phyloP scores from a whole-genome alignment of 371 early-diverging fungal species.

The Entomophthora muscae region DNA sequence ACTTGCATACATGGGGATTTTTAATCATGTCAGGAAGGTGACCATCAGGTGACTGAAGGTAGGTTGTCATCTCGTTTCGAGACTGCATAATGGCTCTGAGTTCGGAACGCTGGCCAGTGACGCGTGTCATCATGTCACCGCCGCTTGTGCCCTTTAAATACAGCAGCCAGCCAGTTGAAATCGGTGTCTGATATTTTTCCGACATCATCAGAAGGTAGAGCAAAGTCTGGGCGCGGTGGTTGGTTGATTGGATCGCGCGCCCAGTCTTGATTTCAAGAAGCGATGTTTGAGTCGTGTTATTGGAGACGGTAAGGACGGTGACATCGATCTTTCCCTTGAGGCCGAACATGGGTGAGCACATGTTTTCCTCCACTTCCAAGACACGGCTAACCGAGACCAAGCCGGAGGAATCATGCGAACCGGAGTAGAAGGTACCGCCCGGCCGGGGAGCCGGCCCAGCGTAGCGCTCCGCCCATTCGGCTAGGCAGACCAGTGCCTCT shows the following conservation, averaged over 20 bases:
- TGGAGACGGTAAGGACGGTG: not conserved
- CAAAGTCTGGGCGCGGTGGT: conserved; percentile 72
- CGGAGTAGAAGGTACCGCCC: not conserved
- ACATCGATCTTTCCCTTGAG: conserved; percentile 87
- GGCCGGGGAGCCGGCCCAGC: not conserved
- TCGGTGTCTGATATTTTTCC: conserved; percentile 59
- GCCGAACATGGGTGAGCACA: conserved; percentile 84
- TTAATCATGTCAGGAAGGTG: conserved; percentile 24
- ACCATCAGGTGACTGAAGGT: not conserved
- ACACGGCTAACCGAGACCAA: conserved; percentile 37
- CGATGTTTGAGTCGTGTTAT: conserved; percentile 8
- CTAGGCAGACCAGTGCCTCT: not conserved
- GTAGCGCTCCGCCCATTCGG: conserved; percentile 7
- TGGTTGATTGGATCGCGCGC: conserved; percentile 21
- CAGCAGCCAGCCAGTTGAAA: conserved; percentile 50
- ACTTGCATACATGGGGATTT: conserved; percentile 39
- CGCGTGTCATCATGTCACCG: conserved; percentile 23
- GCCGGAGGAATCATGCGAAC: not conserved
- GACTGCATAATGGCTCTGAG: conserved; percentile 44
- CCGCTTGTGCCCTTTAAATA: conserved; percentile 43
- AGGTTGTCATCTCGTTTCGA: conserved; percentile 30
- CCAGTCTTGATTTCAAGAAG: conserved; percentile 93
- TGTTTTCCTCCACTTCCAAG: conserved; percentile 76
- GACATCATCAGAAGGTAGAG: conserved; percentile 72
- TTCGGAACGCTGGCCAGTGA: conserved; percentile 43